Base-by-base conservation (phyloP, 1,284 basidiomycete genomes). In the Sanghuangporus sanghuang region DNA sequence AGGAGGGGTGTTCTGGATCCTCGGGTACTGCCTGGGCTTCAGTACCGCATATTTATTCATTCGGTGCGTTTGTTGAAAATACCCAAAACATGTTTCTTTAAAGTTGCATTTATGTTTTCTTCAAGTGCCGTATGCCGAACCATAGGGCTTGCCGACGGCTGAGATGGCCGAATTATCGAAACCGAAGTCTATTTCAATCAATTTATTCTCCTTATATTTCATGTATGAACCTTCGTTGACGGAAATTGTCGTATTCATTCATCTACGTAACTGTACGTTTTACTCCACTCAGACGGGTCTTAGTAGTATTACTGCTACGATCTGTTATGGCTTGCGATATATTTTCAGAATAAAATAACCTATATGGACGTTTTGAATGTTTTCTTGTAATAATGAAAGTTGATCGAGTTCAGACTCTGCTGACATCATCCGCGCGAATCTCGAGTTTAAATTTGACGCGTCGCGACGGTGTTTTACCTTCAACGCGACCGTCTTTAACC, bases 21-120 rank as follows among this genome's bases (percentile, higher is more conserved):
- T n/a, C n/a, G n/a, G n/a, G n/a, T n/a, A n/a, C n/a, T n/a, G n/a
- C n/a, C n/a, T n/a, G n/a, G n/a, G n/a, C 1, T 72, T 78, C 54
- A 75, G 68, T 59, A 74, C 74, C 0, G 61, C 72, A 6, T 73
- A 69, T 57, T 69, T 78, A 3, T 75, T 77, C 68, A 78, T 79
- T 62, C 75, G 76, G 76, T 77, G 52, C 49, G 73, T 63, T 23
- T 23, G 2, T 23, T 23, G 18, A 49, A 21, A 12, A 50, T 14
- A 35, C 8, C 35, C n/a, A 35, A 23, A 4, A 50, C 23, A 23
- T 2, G 23, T 23, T 23, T 23, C 2, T 23, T 23, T n/a, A n/a
- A n/a, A n/a, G n/a, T n/a, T n/a, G n/a, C n/a, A n/a, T n/a, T n/a
- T n/a, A n/a, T n/a, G n/a, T n/a, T 23, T 23, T 23, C 2, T 23